Base-by-base conservation (phyloP, 129 eudicot species). In the Logfia minima region DNA sequence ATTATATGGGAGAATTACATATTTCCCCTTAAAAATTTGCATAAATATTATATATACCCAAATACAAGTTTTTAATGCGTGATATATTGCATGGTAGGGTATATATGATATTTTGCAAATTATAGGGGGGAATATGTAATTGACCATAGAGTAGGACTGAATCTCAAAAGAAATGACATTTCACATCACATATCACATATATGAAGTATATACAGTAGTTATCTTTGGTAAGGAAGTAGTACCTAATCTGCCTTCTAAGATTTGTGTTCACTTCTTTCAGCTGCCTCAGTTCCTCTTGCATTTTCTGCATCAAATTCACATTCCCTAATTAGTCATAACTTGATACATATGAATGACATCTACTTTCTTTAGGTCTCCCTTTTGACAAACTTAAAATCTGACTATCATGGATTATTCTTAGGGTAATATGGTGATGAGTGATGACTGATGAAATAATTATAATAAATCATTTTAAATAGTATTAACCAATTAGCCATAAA, bases 251-350 rank as follows among this genome's bases (percentile, higher is more conserved):
- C 77, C 52, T 89, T 69, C 83, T 75, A 26, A 92, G 90, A 67
- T 87, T 87, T 77, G 80, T 84, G 82, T 92, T 92, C 76, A 87
- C 84, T 29, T 89, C 96, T 76, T 81, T 89, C 78, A 86, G 83
- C 81, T 87, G 87, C 86, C 80, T 87, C 75, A 92, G 39, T 65
- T 84, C 84, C 80, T 86, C 97, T 84, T 87, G 92, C 97, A 92
- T 89, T 74, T 77, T 88, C 97, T 92, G 81, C 77, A 77, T 70
- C 55, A 67, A 77, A 74, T 51, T 76, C 53, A 73, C 58, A 60
- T 61, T 5, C 41, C 28, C n/a, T 55, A 23, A 4, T 8, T 8
- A 64, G 58, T 21, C 6, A 52, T 74, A 35, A 37, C 65, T 59
- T 53, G 65, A 53, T 34, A 39, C 65, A 70, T 31, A 52, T 51